Percentiles rank a stretch among this genome's conserved stretches.
These are phyloP conservation scores for Termitomyces sp. DNA, from an alignment of 768 basidiomycete species.

Conservation along the genomic window DNA sequence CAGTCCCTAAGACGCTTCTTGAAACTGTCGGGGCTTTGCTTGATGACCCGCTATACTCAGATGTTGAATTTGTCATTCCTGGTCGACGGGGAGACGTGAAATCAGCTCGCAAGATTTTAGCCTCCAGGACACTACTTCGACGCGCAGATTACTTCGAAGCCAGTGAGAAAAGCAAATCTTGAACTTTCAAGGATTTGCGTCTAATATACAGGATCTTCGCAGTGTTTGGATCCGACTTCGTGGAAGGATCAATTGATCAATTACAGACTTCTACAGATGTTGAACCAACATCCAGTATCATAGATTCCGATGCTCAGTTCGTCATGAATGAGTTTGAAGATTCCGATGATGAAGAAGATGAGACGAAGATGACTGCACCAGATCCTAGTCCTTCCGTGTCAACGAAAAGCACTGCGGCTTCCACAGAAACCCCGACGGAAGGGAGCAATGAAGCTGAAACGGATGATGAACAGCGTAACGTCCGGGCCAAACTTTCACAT, in stretches of 20 bases:
- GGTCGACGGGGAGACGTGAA: conserved; percentile 28
- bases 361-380: conserved; percentile 20
- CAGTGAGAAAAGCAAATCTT: conserved; percentile 35
- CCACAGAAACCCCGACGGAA: conserved; percentile 9
- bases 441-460: conserved; percentile 19
- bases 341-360: conserved; percentile 36
- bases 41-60: conserved; percentile 80
- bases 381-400: conserved; percentile 5
- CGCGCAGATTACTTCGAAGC: conserved; percentile 76
- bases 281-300: conserved; percentile 14
- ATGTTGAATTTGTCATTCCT: conserved; percentile 76
- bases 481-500: conserved; percentile 16
- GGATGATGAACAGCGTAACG: conserved; percentile 15
- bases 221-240: conserved; percentile 76
- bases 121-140: conserved; percentile 58
- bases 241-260: conserved; percentile 40
- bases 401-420: conserved; percentile 1
- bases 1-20: conserved; percentile 62
- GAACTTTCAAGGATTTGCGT: not conserved
- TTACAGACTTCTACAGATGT: conserved; percentile 18
- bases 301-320: conserved; percentile 21
- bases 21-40: conserved; percentile 70
- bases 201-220: not conserved
- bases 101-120: conserved; percentile 51
- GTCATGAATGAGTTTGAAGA: conserved; percentile 47